Evolutionary conservation across 1,284 basidiomycete genomes (phyloP).

Genomic region (Mycocalia duriaeana): DNA sequence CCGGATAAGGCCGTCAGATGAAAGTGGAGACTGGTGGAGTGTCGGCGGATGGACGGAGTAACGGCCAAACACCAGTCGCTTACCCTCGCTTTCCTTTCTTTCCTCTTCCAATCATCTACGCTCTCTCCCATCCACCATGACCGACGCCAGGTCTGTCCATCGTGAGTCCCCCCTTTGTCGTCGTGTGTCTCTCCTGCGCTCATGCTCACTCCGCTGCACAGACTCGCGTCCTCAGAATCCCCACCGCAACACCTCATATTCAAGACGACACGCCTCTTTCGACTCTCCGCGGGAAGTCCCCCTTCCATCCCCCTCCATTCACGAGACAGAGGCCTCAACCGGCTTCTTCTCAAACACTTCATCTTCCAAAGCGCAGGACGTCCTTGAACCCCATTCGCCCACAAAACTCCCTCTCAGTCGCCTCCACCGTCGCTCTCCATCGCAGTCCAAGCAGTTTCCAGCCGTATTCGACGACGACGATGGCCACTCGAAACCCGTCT

Average conservation of each 20-base stretch:
- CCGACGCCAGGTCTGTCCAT: too few species aligned
- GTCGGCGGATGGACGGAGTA: too few species aligned
- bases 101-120: too few species aligned
- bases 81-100: too few species aligned
- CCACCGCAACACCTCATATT: slow-evolving; percentile 14
- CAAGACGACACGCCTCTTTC: slow-evolving; percentile 22
- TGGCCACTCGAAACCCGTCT: neutral
- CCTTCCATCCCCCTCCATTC: slow-evolving; percentile 21
- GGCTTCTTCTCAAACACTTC: slow-evolving; percentile 7
- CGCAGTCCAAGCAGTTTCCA: neutral
- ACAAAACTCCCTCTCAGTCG: slow-evolving; percentile 1
- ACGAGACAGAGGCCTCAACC: slow-evolving; percentile 7
- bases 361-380: slow-evolving; percentile 9
- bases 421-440: slow-evolving; percentile 2
- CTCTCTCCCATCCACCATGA: too few species aligned
- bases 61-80: too few species aligned
- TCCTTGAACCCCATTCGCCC: slow-evolving; percentile 1
- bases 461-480: too few species aligned
- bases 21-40: too few species aligned
- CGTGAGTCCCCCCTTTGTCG: too few species aligned
- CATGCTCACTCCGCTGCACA: too few species aligned
- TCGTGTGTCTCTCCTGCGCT: too few species aligned
- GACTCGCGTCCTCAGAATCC: slow-evolving; percentile 6
- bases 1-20: too few species aligned
- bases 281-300: slow-evolving; percentile 26